These are phyloP conservation scores for Aspergillus sp. DNA, from an alignment of 2,329 filamentous ascomycete genomes.

Conservation along the genomic window DNA sequence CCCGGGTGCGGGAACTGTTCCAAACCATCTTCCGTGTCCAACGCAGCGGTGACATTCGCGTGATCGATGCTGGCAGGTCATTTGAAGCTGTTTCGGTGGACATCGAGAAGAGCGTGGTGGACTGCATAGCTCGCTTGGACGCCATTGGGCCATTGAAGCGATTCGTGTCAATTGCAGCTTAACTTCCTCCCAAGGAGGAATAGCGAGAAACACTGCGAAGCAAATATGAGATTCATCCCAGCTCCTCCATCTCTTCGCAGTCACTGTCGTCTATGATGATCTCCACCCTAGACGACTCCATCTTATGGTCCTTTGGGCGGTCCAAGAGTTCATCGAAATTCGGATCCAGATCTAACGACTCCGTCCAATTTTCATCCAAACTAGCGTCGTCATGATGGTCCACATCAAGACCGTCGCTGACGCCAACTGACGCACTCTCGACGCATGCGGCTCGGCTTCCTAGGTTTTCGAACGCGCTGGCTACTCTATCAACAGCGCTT, in stretches of 20 bases:
- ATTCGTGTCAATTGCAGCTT: conserved; percentile 31
- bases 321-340: conserved; percentile 24
- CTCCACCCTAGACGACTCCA: conserved; percentile 30
- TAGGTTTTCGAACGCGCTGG: neutral
- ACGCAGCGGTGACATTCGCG: conserved; percentile 54
- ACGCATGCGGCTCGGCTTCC: neutral
- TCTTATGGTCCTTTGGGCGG: conserved; percentile 12
- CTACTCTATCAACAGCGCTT: neutral
- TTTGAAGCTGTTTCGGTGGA: conserved; percentile 54
- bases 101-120: conserved; percentile 32
- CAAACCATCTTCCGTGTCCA: conserved; percentile 51
- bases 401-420: conserved; percentile 19
- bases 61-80: conserved; percentile 56
- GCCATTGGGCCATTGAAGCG: conserved; percentile 37
- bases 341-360: conserved; percentile 29
- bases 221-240: conserved; percentile 34
- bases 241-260: conserved; percentile 50
- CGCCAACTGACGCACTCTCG: conserved; percentile 24
- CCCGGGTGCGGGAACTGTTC: conserved; percentile 74
- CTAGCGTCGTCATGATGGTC: conserved; percentile 25
- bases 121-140: conserved; percentile 36
- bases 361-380: conserved; percentile 39
- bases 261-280: conserved; percentile 59
- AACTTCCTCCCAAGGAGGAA: neutral
- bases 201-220: neutral